phyloP scores from a whole-genome alignment of 2,329 filamentous ascomycete genomes.

The Dactylellina haptotyla region DNA sequence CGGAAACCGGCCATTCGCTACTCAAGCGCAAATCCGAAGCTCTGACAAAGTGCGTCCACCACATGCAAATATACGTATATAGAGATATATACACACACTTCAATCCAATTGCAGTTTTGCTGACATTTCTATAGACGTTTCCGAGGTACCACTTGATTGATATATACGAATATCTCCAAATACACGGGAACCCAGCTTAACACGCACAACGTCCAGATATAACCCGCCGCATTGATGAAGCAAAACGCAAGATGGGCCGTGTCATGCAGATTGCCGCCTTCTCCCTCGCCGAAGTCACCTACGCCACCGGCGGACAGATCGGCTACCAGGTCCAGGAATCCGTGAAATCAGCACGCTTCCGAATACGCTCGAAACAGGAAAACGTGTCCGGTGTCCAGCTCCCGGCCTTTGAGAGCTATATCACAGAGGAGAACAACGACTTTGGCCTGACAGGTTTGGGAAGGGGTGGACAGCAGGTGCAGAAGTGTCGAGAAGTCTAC shows the following conservation, averaged over 20 bases:
- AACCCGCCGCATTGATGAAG: constrained; percentile 95
- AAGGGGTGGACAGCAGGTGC: constrained; percentile 96
- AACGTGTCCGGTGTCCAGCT: constrained; percentile 97
- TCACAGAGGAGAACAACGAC: constrained; percentile 88
- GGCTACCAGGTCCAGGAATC: constrained; percentile 98
- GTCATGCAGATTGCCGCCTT: constrained; percentile 99
- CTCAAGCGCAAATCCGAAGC: constrained; percentile 98
- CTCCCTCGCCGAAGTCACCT: constrained; percentile 95
- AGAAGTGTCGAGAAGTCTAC: constrained; percentile 94
- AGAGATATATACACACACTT: constrained; percentile 53
- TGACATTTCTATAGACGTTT: constrained; percentile 72
- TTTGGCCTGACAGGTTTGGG: constrained; percentile 95
- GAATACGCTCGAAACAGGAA: constrained; percentile 93
- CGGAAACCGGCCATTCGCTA: constrained; percentile 89
- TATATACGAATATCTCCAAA: neutral
- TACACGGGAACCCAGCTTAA: neutral
- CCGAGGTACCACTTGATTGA: constrained; percentile 71
- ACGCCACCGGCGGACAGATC: constrained; percentile 90
- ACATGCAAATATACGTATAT: constrained; percentile 37
- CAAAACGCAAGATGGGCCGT: constrained; percentile 98
- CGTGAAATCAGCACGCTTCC: constrained; percentile 89
- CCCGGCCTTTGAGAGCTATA: constrained; percentile 90
- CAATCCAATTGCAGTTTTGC: constrained; percentile 46
- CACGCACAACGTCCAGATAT: constrained; percentile 72
- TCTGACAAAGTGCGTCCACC: constrained; percentile 80